A percentile compares a stretch with the other conserved stretches of the same genome.
phyloP scores from a whole-genome alignment of 805 yeast species.

The Ogataea naganishii region DNA sequence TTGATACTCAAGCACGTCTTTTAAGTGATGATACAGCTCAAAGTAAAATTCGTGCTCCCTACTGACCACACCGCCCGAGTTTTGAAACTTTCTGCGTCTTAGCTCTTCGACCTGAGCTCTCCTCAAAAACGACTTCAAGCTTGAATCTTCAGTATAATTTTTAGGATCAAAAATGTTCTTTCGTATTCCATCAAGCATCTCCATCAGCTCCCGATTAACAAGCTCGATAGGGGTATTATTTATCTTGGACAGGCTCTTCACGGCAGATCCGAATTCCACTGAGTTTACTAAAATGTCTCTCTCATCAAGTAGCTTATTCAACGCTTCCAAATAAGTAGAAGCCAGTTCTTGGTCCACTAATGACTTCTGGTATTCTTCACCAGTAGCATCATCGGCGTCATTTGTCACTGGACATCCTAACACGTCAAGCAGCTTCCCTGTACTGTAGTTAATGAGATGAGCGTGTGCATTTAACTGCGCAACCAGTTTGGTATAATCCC shows the following conservation, averaged over 20 bases:
- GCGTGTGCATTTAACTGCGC: conserved; percentile 44
- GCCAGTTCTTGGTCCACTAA: conserved; percentile 69
- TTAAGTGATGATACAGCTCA: conserved; percentile 7
- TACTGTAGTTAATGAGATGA: conserved; percentile 41
- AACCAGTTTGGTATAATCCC: conserved; percentile 10
- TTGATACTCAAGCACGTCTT: conserved; percentile 32
- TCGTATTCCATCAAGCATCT: neutral
- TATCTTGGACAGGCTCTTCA: conserved; percentile 18
- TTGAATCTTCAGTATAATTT: conserved; percentile 10
- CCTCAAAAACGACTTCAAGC: too few relatives aligned
- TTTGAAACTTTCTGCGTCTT: conserved; percentile 20
- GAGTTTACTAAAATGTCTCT: conserved; percentile 29
- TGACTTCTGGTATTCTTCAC: conserved; percentile 72
- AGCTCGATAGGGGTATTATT: too few relatives aligned
- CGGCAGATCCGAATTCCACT: conserved; percentile 10
- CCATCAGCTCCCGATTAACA: conserved; percentile 28
- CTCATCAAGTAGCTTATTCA: conserved; percentile 39
- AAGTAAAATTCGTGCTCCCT: conserved; percentile 11
- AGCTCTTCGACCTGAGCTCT: conserved; percentile 6
- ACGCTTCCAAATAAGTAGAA: conserved; percentile 44
- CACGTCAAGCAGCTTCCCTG: conserved; percentile 30
- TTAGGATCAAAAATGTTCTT: conserved; percentile 5
- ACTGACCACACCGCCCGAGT: conserved; percentile 14
- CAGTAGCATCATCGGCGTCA: conserved; percentile 28
- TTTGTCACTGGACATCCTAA: conserved; percentile 37